phyloP scores from a whole-genome alignment of 2,329 filamentous ascomycete species.

The Colletotrichum tamarilloi region DNA sequence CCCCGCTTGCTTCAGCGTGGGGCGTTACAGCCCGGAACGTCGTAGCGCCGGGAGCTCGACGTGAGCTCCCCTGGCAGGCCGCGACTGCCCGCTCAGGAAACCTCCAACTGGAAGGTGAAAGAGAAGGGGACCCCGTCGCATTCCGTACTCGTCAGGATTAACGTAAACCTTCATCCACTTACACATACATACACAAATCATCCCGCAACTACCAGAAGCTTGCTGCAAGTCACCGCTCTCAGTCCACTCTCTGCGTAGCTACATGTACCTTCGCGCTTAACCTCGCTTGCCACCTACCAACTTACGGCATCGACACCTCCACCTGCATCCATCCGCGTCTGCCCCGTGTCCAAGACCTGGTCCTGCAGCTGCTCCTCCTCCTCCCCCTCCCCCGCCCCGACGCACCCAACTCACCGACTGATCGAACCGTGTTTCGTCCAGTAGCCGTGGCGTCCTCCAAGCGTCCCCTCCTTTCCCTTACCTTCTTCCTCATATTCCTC shows the following conservation, averaged over 20 bases:
- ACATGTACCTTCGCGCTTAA: background rate
- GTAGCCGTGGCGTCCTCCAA: conserved; percentile 51
- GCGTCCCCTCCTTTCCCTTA: conserved; percentile 52
- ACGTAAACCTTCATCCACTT: conserved; percentile 3
- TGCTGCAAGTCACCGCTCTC: conserved; percentile 16
- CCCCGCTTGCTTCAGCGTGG: conserved; percentile 20
- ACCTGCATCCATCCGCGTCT: conserved; percentile 7
- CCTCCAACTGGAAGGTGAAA: background rate
- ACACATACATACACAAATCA: background rate
- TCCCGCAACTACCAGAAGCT: background rate
- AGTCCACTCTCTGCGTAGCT: conserved; percentile 23
- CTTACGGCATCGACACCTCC: background rate
- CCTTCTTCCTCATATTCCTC: conserved; percentile 67
- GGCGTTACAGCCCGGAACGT: conserved; percentile 5
- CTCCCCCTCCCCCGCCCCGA: conserved; percentile 31
- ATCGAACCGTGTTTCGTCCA: conserved; percentile 24
- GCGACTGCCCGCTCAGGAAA: background rate
- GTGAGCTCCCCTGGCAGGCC: background rate
- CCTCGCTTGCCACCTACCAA: background rate
- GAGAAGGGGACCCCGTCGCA: background rate
- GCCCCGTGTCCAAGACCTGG: background rate
- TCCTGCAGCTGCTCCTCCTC: conserved; percentile 27
- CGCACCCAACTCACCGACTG: conserved; percentile 14
- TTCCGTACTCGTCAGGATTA: background rate
- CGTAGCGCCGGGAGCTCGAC: conserved; percentile 24